Evolutionary conservation across 2,329 filamentous ascomycete species (phyloP), one percentile per base, ranked within the genome.

Genomic region (Lasiodiplodia gonubiensis): DNA sequence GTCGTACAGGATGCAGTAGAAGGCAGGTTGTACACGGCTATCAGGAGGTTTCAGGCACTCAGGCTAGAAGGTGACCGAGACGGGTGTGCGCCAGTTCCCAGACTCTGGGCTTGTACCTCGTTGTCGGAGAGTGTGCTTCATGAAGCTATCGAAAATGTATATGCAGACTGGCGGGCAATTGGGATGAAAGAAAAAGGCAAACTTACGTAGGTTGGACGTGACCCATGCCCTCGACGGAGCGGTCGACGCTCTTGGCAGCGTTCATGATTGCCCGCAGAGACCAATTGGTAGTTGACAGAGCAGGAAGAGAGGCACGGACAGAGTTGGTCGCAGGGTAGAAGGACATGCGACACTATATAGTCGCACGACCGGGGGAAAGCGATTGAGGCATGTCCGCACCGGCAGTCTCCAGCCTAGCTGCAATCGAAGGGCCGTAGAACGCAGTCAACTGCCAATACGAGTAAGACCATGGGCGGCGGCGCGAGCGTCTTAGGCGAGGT

Each of bases 241-340:
- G 72, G 69, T 78, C 75, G 42, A 77, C 68, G 53, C 72, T 71
- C 70, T 79, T 76, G 53, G 74, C 70, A 63, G 68, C 69, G 64
- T 66, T 71, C 70, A 74, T 74, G 59, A 12, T 54, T 51, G 42
- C 27, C 30, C 46, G 11, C 57, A 49, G 18, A 21, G 30, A 35
- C 33, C 57, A 49, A 49, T 12, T 27, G 23, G 25, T 8, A 46
- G 30, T 42, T 46, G 55, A 60, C 33, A 37, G n/a, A 16, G 53
- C 8, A 23, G 12, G 21, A 16, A 8, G 16, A 33, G 25, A 51
- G 11, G 11, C 51, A 53, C 16, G 35, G 25, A 14, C 23, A 11
- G 57, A 49, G 27, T 33, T 21, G 59, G 37, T 23, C 7, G 21
- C 64, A 23, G 48, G 27, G 39, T 21, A 27, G 42, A 39, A 51